Base-by-base conservation (phyloP, 768 basidiomycete genomes). In the Boletellus emodensis region DNA sequence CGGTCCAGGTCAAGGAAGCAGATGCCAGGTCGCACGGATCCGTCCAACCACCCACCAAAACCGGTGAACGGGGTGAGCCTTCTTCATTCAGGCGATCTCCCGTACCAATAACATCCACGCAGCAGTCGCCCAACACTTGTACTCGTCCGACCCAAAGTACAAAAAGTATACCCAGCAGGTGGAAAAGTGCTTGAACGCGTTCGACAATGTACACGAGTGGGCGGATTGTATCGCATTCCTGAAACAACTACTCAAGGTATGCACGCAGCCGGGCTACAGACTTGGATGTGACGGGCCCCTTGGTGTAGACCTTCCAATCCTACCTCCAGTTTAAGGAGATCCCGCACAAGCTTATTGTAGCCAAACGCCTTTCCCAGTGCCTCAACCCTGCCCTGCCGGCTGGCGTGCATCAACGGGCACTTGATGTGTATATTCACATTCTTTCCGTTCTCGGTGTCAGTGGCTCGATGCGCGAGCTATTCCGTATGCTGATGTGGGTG, bases 161-260 rank as follows among this genome's bases (percentile, higher is more conserved):
- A 92, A 90, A 75, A 96, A 96, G 71, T 97, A 93, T 71, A 76
- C 85, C 1, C 84, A 87, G 48, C 89, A 92, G 60, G 90, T 99
- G 42, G 96, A 99, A 66, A 87, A 87, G 71, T 92, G 90, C 59
- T 76, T 99, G 41, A 87, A 84, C 54, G 85, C 92, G 2, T 98
- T 99, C 62, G 94, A 96, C 63, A 90, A 84, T 62, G 92, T 96
- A 51, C 91, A 95, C 50, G 96, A 99, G 73, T 99, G 96, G 96
- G 94, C 96, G 52, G 96, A 99, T 72, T 98, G 94, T 67, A 98
- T 96, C 64, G 87, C 94, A 36, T 99, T 98, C 71, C 70, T 99
- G 67, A 94, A 94, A 65, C 88, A 94, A 58, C 70, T 96, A 53
- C 80, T 95, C 52, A 96, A 96, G 79, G 93, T 90, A 60, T 39